Base-by-base conservation (phyloP, 2,329 filamentous ascomycete genomes). In the Orbilia quercus region DNA sequence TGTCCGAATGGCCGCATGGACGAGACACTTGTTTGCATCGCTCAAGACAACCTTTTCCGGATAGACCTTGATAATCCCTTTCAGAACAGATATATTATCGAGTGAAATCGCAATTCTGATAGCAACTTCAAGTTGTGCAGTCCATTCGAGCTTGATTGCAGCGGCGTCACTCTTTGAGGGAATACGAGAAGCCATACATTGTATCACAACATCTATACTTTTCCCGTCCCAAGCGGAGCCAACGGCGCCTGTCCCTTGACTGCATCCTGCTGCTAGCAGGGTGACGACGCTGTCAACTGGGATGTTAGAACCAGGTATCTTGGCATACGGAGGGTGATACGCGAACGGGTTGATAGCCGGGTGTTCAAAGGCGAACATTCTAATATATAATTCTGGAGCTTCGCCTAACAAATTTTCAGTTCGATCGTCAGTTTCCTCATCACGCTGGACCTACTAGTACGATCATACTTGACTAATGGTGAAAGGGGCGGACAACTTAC, bases 311-410 rank as follows among this genome's bases (percentile, higher is more conserved):
- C 34, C 14, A 14, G n/a, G 7, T n/a, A 53, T 44, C 1, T 23
- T 23, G 7, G 58, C 58, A 11, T 63, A 63, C 2, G 45, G 58
- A 22, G 58, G 45, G 16, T 53, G 23, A 34, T 63, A 63, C 7
- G 45, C 31, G 22, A 63, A 63, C 6, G 58, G 58, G 7, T 63
- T 47, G 11, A 63, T 31, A 6, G 31, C 18, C 1, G 45, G 34
- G 22, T 63, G 58, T 7, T 53, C 9, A 16, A 63, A 63, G 14
- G 58, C 18, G n/a, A 63, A 63, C 9, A 36, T 63, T 54, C 50
- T 18, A 22, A 22, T 14, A 11, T 38, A 7, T 1, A 54, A 40
- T 12, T 40, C 36, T 7, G 36, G 5, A 40, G 36, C 6, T 7
- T 12, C 5, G 12, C 3, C 36, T 40, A 40, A 40, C 4, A 40